Conservation (phyloP, 148 eudicot genomes). For the Cornus florida region DNA sequence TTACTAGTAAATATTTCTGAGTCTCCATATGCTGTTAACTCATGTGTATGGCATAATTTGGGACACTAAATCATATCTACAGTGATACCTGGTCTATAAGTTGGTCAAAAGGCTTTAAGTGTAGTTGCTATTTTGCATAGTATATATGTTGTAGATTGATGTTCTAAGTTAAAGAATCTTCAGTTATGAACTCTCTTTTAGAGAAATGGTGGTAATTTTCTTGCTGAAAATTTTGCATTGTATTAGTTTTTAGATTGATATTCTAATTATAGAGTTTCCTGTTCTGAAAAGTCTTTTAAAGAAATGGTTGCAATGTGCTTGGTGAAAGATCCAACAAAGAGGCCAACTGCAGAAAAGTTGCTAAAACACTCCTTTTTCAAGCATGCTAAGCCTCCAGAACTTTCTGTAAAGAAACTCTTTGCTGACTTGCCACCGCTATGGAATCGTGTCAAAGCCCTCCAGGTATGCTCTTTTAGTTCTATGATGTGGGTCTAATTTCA, state of each 20-base stretch:
- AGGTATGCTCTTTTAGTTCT: conserved; percentile 43
- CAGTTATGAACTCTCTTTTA: conserved; percentile 66
- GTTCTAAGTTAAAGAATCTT: conserved; percentile 18
- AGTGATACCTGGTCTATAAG: background rate
- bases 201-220: conserved; percentile 98
- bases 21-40: background rate
- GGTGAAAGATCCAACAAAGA: conserved; percentile 97
- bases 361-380: conserved; percentile 94
- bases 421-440: conserved; percentile 87
- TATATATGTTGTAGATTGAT: background rate
- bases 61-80: background rate
- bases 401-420: conserved; percentile 79
- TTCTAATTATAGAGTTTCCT: conserved; percentile 20
- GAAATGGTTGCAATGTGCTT: conserved; percentile 99
- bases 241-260: background rate
- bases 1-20: background rate
- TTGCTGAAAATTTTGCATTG: conserved; percentile 67
- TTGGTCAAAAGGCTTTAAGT: background rate
- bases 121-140: background rate
- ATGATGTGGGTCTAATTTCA: conserved; percentile 8
- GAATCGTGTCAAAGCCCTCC: conserved; percentile 90
- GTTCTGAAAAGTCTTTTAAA: conserved; percentile 74
- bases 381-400: conserved; percentile 86
- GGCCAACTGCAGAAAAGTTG: conserved; percentile 91
- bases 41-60: background rate